Percentiles rank a stretch among this genome's conserved stretches.
phyloP scores from a whole-genome alignment of 108 stramenopile genomes.

The Nannochloropsis gaditana region DNA sequence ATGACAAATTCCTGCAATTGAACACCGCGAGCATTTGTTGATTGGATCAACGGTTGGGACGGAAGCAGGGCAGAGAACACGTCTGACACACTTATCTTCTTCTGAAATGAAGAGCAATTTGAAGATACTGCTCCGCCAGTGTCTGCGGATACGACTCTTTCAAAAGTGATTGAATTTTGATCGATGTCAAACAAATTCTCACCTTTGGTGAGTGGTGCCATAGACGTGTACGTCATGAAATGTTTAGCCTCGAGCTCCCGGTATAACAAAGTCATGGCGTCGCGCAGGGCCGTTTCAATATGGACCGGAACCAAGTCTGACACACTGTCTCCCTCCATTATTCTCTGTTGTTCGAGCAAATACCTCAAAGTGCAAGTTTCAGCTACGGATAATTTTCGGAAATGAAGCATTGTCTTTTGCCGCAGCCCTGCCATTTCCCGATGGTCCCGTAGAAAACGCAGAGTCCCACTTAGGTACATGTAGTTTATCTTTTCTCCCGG shows the following conservation, averaged over 20 bases:
- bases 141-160: not conserved
- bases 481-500: not conserved
- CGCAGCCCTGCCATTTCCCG: not conserved
- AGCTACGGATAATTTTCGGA: not conserved
- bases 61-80: not conserved
- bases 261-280: not conserved
- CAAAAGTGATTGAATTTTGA: not conserved
- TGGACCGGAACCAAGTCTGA: not conserved
- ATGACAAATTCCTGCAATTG: constrained; percentile 1
- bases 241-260: not conserved
- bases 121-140: not conserved
- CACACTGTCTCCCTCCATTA: not conserved
- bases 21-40: not conserved
- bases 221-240: constrained; percentile 7
- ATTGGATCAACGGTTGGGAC: not conserved
- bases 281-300: not conserved
- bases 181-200: not conserved
- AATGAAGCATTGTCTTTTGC: not conserved
- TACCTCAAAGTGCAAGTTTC: not conserved
- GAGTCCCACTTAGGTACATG: not conserved
- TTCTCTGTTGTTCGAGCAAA: not conserved
- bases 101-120: not conserved
- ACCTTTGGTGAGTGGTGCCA: not conserved
- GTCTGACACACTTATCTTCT: constrained; percentile 1
- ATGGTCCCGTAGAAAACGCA: not conserved